Base-by-base conservation (phyloP, 2,329 filamentous ascomycete genomes). In the Blastomyces parvus region DNA sequence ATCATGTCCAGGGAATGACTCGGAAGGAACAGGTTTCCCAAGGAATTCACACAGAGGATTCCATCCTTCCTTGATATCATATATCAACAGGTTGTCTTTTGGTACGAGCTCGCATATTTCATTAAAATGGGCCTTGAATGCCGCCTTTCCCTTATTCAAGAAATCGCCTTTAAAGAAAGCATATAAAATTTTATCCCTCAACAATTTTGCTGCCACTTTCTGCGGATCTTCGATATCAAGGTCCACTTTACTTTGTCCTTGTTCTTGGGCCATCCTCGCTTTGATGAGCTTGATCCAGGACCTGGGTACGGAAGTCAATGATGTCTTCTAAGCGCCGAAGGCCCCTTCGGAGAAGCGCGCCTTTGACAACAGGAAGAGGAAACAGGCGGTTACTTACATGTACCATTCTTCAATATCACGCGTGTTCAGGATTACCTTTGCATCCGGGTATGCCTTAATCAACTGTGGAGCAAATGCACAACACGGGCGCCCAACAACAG, bases 361-460 rank as follows among this genome's bases (percentile, higher is more conserved):
- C 44, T 13, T 38, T 25, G 22, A 42, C 57, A 22, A 44, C 22
- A 40, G 42, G 61, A 42, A 25, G 8, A n/a, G 25, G 9, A 27
- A 25, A 8, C 42, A 0, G 2, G 3, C 6, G 25, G 44, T 46
- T 61, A 71, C 71, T 38, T 74, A 82, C 65, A 78, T 77, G 69
- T 82, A 79, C 84, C 86, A 89, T 52, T 83, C 83, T 72, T 88
- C 80, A 46, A 88, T 83, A 63, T 88, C 84, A 57, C 86, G 82
- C 63, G 82, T 86, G 19, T 85, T 87, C 66, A 90, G 77, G 57
- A 90, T 81, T 61, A 89, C 83, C 74, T 89, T 89, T 63, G 87
- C 87, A 62, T 89, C 84, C 1, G 87, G 87, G 71, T 89, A 90
- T n/a, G 86, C 85, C 70, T 86, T 83, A 66, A 89, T 86, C 66